A percentile compares a stretch with the other conserved stretches of the same genome.
phyloP scores from a whole-genome alignment of 2,329 filamentous ascomycete species.

The Ophiostoma angusticollis region DNA sequence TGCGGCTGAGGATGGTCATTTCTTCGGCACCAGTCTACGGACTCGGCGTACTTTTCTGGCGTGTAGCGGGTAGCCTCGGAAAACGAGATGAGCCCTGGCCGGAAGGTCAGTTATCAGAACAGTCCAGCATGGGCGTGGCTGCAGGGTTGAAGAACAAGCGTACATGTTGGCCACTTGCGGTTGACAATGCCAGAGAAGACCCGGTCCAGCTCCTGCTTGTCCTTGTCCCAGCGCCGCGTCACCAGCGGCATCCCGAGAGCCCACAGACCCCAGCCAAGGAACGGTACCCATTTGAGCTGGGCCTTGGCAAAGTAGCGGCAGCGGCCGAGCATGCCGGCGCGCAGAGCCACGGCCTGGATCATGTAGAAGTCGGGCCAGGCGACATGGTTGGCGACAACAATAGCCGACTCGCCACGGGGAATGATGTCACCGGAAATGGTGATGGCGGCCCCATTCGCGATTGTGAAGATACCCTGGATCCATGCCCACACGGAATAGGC shows the following conservation, averaged over 20 bases:
- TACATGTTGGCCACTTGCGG: conserved; percentile 45
- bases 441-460: conserved; percentile 39
- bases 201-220: conserved; percentile 41
- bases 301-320: conserved; percentile 52
- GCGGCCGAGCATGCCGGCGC: conserved; percentile 44
- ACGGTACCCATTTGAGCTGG: conserved; percentile 44
- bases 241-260: conserved; percentile 53
- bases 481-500: conserved; percentile 42
- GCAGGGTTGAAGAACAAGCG: too few relatives aligned
- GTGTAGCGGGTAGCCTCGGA: conserved; percentile 51
- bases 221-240: conserved; percentile 44
- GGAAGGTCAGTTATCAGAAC: neutral
- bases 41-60: conserved; percentile 36
- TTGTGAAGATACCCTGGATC: conserved; percentile 45
- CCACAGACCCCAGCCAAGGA: conserved; percentile 52
- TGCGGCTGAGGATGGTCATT: conserved; percentile 37
- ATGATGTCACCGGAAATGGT: conserved; percentile 38
- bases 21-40: conserved; percentile 38
- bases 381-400: conserved; percentile 48
- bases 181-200: conserved; percentile 42
- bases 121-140: too few relatives aligned
- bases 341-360: conserved; percentile 43
- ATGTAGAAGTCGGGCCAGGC: conserved; percentile 53
- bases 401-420: conserved; percentile 41
- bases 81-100: conserved; percentile 51